Conservation (phyloP, 495 filamentous ascomycete genomes). For the Penicillium canariense region DNA sequence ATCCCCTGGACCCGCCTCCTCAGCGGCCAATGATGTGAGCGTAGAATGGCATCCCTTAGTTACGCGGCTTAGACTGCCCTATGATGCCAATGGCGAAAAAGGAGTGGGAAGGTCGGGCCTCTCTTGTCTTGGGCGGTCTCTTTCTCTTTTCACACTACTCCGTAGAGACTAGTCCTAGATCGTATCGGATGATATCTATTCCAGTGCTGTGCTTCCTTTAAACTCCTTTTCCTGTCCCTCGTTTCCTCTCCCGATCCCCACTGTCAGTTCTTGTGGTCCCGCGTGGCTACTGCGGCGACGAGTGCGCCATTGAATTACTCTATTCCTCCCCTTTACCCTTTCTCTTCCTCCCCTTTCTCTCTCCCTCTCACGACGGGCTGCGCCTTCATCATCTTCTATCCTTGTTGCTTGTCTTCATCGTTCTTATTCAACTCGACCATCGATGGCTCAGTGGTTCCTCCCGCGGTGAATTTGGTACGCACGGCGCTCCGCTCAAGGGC, state of each 20-base stretch:
- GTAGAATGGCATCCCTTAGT: constrained; percentile 12
- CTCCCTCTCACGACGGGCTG: not conserved
- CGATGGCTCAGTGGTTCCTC: constrained; percentile 13
- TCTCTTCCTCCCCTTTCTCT: constrained; percentile 1
- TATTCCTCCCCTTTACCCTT: not conserved
- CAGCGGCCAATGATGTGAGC: constrained; percentile 20
- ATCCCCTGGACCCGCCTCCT: constrained; percentile 12
- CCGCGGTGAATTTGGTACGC: constrained; percentile 7
- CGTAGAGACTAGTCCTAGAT: constrained; percentile 5
- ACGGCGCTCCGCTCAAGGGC: constrained; percentile 12
- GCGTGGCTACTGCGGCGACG: not conserved
- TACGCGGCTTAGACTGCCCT: constrained; percentile 11
- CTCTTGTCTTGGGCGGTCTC: not conserved
- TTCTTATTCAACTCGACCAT: not conserved
- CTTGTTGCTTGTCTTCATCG: not conserved
- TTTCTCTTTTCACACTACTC: constrained; percentile 4
- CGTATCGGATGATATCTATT: constrained; percentile 3
- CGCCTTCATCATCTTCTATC: not conserved
- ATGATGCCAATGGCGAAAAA: constrained; percentile 5
- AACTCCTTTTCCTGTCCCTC: not conserved
- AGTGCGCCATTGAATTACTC: not conserved
- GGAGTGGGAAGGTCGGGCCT: not conserved
- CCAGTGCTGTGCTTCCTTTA: not conserved
- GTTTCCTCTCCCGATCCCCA: not conserved
- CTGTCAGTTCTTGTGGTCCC: not conserved